A percentile compares a stretch with the other conserved stretches of the same genome.
These are phyloP conservation scores for Euryodendron excelsum DNA, from an alignment of 148 eudicot species.

Conservation along the genomic window DNA sequence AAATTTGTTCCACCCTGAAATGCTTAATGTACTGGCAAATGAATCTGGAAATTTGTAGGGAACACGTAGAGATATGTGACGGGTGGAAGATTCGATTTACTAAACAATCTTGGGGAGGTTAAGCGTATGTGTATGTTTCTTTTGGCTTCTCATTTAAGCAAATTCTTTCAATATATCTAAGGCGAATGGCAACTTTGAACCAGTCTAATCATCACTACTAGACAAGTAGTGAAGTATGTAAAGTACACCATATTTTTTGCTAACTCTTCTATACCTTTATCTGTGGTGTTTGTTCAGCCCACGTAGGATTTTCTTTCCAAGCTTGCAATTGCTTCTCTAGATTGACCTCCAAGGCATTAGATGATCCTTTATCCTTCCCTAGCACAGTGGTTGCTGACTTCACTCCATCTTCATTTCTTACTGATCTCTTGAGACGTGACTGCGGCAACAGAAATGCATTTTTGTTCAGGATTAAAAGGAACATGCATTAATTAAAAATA, in stretches of 20 bases:
- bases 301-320: conserved; percentile 83
- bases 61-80: neutral
- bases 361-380: conserved; percentile 37
- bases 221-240: neutral
- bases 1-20: neutral
- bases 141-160: neutral
- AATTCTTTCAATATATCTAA: neutral
- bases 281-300: conserved; percentile 58
- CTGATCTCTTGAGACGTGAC: conserved; percentile 41
- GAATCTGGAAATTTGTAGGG: neutral
- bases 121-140: neutral
- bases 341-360: conserved; percentile 43
- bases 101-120: neutral
- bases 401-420: conserved; percentile 22
- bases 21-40: neutral
- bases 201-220: neutral
- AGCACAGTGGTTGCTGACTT: conserved; percentile 16
- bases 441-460: conserved; percentile 25
- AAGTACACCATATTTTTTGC: neutral
- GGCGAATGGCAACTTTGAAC: neutral
- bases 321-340: conserved; percentile 73
- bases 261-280: conserved; percentile 52
- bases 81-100: neutral
- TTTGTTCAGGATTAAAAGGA: neutral
- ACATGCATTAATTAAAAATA: neutral